phyloP scores from a whole-genome alignment of 805 yeast genomes.

The Candida namnaoensis region DNA sequence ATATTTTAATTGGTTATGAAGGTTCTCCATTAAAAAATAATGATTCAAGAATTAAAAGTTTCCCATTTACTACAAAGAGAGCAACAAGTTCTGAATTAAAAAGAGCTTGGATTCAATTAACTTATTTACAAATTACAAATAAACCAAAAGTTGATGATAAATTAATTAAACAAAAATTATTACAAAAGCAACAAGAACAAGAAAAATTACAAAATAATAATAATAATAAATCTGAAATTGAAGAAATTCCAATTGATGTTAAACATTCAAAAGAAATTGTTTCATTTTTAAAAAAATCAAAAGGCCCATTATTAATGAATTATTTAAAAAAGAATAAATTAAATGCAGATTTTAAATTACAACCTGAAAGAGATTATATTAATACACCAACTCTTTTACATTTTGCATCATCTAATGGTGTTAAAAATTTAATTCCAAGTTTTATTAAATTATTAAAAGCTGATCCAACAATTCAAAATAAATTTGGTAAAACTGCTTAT shows the following conservation, averaged over 20 bases:
- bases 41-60: conserved; percentile 56
- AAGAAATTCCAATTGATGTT: conserved; percentile 28
- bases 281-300: conserved; percentile 56
- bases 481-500: conserved; percentile 53
- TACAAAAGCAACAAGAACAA: conserved; percentile 21
- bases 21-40: conserved; percentile 39
- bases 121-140: conserved; percentile 46
- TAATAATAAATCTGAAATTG: background rate
- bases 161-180: conserved; percentile 16
- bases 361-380: conserved; percentile 44
- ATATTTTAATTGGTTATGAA: conserved; percentile 57
- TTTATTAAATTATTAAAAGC: conserved; percentile 59
- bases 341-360: conserved; percentile 40
- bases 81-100: conserved; percentile 79
- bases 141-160: conserved; percentile 38
- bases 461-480: conserved; percentile 53
- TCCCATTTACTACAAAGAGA: conserved; percentile 87
- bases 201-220: too few species aligned
- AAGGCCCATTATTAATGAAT: conserved; percentile 63
- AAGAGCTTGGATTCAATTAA: conserved; percentile 74
- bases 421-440: conserved; percentile 54
- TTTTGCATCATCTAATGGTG: conserved; percentile 62
- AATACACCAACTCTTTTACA: conserved; percentile 71
- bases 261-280: conserved; percentile 50
- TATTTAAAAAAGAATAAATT: conserved; percentile 53